phyloP scores from a whole-genome alignment of 2,329 filamentous ascomycete genomes.

The Colletotrichum melonis region DNA sequence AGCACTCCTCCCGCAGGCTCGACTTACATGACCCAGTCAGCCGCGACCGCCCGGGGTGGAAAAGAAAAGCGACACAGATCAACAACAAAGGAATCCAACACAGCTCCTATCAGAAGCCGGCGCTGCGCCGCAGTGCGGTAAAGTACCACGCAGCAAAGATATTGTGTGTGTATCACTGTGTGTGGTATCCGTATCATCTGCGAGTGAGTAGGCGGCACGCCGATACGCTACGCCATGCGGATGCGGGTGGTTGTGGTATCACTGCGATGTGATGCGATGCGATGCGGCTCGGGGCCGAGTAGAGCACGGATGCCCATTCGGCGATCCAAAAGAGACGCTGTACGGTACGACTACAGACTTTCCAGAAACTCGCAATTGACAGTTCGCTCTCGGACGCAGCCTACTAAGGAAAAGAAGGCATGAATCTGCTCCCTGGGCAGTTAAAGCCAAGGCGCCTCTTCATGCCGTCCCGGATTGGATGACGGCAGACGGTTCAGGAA shows the following conservation, averaged over 20 bases:
- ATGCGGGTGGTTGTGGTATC: not conserved
- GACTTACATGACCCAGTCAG: not conserved
- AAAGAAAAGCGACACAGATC: not conserved
- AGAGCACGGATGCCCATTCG: not conserved
- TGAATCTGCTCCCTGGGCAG: not conserved
- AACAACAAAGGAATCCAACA: too few relatives aligned
- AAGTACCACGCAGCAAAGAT: too few relatives aligned
- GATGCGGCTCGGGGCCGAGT: conserved; percentile 8
- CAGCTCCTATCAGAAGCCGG: not conserved
- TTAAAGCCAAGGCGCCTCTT: not conserved
- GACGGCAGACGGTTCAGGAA: not conserved
- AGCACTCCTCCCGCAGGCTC: not conserved
- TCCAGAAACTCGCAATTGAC: too few relatives aligned
- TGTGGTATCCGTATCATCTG: too few relatives aligned
- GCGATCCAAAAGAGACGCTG: not conserved
- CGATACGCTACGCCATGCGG: not conserved
- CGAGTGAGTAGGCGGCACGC: too few relatives aligned
- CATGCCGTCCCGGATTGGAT: conserved; percentile 2
- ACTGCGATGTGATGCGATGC: not conserved
- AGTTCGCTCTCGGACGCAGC: not conserved
- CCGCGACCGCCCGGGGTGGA: not conserved
- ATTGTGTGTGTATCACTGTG: too few relatives aligned
- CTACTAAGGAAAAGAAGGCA: not conserved
- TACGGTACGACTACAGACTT: not conserved
- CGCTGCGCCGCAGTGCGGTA: not conserved